Conservation (phyloP, 345 rosid genomes). For the Pugionium dolabratum region DNA sequence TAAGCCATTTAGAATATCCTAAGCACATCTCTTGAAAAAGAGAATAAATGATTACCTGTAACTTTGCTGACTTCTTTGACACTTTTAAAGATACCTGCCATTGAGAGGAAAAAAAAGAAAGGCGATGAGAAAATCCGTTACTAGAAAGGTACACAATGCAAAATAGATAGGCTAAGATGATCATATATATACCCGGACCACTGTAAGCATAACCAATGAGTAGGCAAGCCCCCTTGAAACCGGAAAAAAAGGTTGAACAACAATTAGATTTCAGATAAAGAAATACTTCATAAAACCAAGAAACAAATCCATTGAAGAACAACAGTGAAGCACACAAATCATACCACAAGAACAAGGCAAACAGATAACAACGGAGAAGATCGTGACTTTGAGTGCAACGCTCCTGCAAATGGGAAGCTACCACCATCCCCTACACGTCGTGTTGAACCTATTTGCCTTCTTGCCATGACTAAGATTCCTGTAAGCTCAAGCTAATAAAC, state of each 20-base stretch:
- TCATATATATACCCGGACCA: constrained; percentile 57
- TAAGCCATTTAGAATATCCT: neutral
- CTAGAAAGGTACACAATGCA: neutral
- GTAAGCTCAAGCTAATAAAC: constrained; percentile 21
- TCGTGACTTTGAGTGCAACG: constrained; percentile 76
- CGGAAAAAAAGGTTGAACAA: neutral
- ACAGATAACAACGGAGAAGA: constrained; percentile 74
- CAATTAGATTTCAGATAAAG: neutral
- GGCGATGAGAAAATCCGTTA: constrained; percentile 10
- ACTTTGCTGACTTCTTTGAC: constrained; percentile 51
- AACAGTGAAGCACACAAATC: neutral
- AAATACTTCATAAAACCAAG: neutral
- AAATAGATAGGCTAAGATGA: neutral
- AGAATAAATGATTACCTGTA: constrained; percentile 51
- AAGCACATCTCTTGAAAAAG: constrained; percentile 4
- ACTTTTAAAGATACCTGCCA: constrained; percentile 64
- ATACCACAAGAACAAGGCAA: constrained; percentile 71
- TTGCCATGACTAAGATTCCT: constrained; percentile 55
- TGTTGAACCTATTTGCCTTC: constrained; percentile 78
- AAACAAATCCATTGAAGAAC: constrained; percentile 6
- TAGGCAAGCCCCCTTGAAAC: constrained; percentile 72
- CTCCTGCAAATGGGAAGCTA: constrained; percentile 69
- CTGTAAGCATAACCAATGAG: constrained; percentile 72
- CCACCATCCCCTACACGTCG: constrained; percentile 76
- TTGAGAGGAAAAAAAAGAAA: neutral